Percentiles rank a stretch among this genome's conserved stretches.
These are phyloP conservation scores for Mycena metata DNA, from an alignment of 768 basidiomycete genomes.

Conservation along the genomic window DNA sequence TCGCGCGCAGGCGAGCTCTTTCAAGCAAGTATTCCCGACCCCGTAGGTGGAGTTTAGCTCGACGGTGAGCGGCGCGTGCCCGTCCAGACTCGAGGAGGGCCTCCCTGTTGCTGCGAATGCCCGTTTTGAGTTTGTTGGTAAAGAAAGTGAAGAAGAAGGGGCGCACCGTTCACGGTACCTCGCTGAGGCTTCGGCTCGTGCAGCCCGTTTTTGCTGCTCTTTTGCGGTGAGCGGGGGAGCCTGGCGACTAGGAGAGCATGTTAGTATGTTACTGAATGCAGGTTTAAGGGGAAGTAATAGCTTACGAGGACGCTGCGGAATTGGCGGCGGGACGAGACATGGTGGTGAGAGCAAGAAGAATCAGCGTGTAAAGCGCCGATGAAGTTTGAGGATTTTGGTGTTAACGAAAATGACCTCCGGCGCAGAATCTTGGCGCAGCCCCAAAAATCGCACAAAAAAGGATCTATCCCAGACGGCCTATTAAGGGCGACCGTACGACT, in stretches of 20 bases:
- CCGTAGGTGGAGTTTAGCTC: background rate
- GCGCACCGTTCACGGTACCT: constrained; percentile 6
- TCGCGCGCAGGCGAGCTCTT: background rate
- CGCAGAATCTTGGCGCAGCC: background rate
- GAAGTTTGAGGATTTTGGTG: background rate
- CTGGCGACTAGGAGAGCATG: too few species aligned
- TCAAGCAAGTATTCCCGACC: background rate
- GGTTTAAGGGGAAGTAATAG: too few species aligned
- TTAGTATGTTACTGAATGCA: too few species aligned
- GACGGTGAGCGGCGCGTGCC: background rate
- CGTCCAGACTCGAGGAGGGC: background rate
- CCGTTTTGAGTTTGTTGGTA: background rate
- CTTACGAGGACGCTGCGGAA: too few species aligned
- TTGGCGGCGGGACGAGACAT: too few species aligned
- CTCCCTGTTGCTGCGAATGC: background rate
- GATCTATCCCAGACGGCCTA: background rate
- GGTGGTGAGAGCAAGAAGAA: background rate
- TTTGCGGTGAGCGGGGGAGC: too few species aligned
- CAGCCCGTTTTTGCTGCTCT: background rate
- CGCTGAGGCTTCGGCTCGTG: background rate
- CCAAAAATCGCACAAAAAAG: background rate
- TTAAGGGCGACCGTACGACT: background rate
- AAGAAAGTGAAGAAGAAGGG: background rate
- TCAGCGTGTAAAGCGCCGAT: background rate
- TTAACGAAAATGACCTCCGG: background rate